Conservation (phyloP, 257 asterid species). For the Penstemon eatonii region DNA sequence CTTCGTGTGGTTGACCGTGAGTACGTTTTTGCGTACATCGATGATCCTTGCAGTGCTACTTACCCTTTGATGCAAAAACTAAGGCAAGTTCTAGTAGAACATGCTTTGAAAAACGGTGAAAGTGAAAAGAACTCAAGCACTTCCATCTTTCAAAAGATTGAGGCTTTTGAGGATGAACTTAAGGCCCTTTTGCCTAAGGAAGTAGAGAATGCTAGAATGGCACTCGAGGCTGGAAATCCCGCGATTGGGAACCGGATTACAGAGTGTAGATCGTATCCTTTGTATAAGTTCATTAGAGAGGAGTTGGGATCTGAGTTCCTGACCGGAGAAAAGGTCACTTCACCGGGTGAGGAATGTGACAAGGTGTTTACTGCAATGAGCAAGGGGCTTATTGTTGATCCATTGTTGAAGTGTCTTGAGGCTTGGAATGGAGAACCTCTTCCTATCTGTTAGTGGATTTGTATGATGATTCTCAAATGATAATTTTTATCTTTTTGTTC, state of each 20-base stretch:
- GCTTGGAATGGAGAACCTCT: constrained; percentile 82
- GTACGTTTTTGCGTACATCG: constrained; percentile 44
- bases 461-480: not conserved
- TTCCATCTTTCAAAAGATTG: constrained; percentile 50
- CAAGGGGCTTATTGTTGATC: constrained; percentile 62
- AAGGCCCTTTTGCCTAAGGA: constrained; percentile 45
- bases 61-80: constrained; percentile 59
- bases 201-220: constrained; percentile 53
- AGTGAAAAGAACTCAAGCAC: constrained; percentile 38
- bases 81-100: constrained; percentile 50
- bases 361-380: constrained; percentile 76
- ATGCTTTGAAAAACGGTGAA: constrained; percentile 44
- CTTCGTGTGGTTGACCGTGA: constrained; percentile 54
- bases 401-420: constrained; percentile 65
- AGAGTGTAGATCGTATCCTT: constrained; percentile 76
- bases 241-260: constrained; percentile 50
- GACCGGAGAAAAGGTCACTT: constrained; percentile 63
- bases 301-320: constrained; percentile 50
- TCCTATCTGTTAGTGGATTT: constrained; percentile 53
- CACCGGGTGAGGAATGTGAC: constrained; percentile 84
- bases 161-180: constrained; percentile 46
- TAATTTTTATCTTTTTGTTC: not conserved
- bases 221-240: constrained; percentile 62
- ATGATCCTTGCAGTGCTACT: constrained; percentile 46
- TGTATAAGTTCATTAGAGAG: constrained; percentile 72